These are phyloP conservation scores for Phellinidium pouzarii DNA, from an alignment of 1,284 basidiomycete genomes.

Conservation along the genomic window DNA sequence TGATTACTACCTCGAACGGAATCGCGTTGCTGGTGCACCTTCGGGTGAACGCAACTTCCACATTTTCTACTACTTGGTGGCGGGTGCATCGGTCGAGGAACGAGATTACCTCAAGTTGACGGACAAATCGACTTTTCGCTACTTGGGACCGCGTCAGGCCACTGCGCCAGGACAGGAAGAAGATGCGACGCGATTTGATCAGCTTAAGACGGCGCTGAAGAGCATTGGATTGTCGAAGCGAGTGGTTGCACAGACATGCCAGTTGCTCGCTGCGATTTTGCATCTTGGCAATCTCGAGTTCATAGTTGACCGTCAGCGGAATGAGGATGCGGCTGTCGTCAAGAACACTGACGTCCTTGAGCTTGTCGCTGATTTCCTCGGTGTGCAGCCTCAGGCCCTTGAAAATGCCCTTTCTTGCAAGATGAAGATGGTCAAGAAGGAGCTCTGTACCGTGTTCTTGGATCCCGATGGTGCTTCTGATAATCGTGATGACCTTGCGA, in stretches of 20 bases:
- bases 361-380: conserved; percentile 87
- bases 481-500: conserved; percentile 90
- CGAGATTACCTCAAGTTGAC: conserved; percentile 78
- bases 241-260: conserved; percentile 90
- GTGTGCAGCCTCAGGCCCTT: conserved; percentile 68
- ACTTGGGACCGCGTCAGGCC: conserved; percentile 64
- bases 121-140: conserved; percentile 76
- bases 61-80: conserved; percentile 92
- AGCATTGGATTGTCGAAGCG: conserved; percentile 88
- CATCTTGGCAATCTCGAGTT: conserved; percentile 97
- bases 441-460: conserved; percentile 93
- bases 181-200: conserved; percentile 79
- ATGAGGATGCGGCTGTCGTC: conserved; percentile 86
- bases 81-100: conserved; percentile 86
- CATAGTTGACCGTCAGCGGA: conserved; percentile 70
- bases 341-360: conserved; percentile 74
- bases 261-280: conserved; percentile 89
- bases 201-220: conserved; percentile 92
- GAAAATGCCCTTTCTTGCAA: conserved; percentile 88
- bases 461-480: conserved; percentile 89
- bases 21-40: conserved; percentile 72
- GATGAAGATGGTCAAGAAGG: conserved; percentile 88
- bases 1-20: conserved; percentile 94
- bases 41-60: conserved; percentile 94
- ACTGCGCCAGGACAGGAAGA: conserved; percentile 49